Percentiles rank a stretch among this genome's conserved stretches.
These are phyloP conservation scores for Luffa aegyptiaca DNA, from an alignment of 306 rosid species.

Conservation along the genomic window DNA sequence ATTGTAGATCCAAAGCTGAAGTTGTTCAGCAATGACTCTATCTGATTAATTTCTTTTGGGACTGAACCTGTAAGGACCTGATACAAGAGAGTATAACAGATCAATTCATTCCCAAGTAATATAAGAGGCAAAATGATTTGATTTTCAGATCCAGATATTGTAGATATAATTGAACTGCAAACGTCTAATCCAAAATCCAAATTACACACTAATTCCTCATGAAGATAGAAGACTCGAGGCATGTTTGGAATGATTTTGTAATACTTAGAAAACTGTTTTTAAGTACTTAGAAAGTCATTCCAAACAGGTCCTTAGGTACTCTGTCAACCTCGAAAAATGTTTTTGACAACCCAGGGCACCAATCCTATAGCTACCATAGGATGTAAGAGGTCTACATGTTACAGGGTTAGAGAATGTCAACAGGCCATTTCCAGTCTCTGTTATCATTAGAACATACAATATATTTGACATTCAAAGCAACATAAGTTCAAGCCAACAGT, in stretches of 20 bases:
- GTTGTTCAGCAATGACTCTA: constrained; percentile 71
- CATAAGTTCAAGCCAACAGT: not conserved
- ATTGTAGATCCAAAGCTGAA: constrained; percentile 35
- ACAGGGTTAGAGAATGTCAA: not conserved
- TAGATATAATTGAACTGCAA: not conserved
- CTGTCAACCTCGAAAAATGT: not conserved
- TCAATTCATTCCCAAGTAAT: not conserved
- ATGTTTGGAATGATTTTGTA: too few species aligned
- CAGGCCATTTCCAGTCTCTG: not conserved
- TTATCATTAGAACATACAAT: not conserved
- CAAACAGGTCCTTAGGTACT: not conserved
- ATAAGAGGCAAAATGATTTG: not conserved
- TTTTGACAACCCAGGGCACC: not conserved
- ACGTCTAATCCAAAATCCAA: not conserved
- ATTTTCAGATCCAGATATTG: not conserved
- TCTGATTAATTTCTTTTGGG: constrained; percentile 80
- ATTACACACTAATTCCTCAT: not conserved
- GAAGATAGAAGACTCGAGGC: not conserved
- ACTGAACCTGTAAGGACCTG: constrained; percentile 65
- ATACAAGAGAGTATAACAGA: not conserved
- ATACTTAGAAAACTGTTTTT: too few species aligned
- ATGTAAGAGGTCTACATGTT: not conserved
- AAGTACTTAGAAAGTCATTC: too few species aligned
- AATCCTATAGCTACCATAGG: not conserved
- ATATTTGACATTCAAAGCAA: not conserved